Evolutionary conservation across 768 basidiomycete species (phyloP).

Genomic region (Tubosaeta sp.): DNA sequence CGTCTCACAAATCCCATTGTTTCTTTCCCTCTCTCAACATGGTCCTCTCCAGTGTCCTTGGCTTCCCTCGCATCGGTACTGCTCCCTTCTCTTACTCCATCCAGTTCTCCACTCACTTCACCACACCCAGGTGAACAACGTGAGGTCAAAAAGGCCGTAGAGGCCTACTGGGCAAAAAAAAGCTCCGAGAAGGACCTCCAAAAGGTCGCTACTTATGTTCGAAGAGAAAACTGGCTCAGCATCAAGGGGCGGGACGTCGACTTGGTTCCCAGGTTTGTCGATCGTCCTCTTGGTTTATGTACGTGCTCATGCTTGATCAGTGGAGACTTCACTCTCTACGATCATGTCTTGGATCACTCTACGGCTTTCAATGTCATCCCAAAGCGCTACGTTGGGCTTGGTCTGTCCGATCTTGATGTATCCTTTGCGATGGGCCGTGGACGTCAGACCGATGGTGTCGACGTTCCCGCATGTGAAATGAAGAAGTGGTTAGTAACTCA

Average conservation of each 20-base stretch:
- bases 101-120: conserved; percentile 1
- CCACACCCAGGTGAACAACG: conserved; percentile 70
- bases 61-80: conserved; percentile 81
- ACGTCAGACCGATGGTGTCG: conserved; percentile 89
- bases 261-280: conserved; percentile 78
- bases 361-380: conserved; percentile 96
- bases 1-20: conserved; percentile 6
- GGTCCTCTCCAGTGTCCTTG: conserved; percentile 83
- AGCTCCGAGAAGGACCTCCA: conserved; percentile 82
- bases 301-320: conserved; percentile 41
- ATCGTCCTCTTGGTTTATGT: conserved; percentile 3
- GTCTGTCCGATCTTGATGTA: conserved; percentile 85
- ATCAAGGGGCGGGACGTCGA: conserved; percentile 86
- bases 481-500: conserved; percentile 84
- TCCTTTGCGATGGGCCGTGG: conserved; percentile 99
- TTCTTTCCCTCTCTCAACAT: conserved; percentile 36
- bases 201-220: conserved; percentile 82
- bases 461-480: conserved; percentile 98
- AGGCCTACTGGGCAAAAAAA: conserved; percentile 97
- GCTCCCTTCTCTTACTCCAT: neutral
- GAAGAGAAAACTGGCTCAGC: conserved; percentile 82
- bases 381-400: conserved; percentile 84
- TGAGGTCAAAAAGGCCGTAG: conserved; percentile 97
- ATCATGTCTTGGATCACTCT: conserved; percentile 97
- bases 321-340: conserved; percentile 97